These are phyloP conservation scores for Dimargaris cristalligena DNA, from an alignment of 192 early-diverging fungal species.

Conservation along the genomic window DNA sequence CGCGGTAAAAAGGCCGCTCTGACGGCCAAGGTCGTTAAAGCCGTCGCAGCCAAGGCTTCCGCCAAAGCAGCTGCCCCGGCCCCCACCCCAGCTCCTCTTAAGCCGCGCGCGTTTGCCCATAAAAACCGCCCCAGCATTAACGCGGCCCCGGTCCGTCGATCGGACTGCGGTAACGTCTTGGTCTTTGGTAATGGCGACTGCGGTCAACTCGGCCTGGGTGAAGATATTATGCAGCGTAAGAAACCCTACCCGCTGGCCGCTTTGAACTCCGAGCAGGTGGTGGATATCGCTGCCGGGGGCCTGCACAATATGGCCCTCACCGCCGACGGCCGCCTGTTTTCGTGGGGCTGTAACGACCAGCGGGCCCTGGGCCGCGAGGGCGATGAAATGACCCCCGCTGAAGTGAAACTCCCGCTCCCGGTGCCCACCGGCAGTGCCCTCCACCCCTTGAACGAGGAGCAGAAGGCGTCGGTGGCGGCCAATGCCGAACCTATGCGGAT, in stretches of 20 bases:
- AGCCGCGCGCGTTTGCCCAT: too few species aligned
- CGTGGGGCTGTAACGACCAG: slow-evolving; percentile 96
- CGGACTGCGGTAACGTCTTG: slow-evolving; percentile 42
- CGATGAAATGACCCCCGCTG: slow-evolving; percentile 48
- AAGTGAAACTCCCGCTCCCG: slow-evolving; percentile 38
- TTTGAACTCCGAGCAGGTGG: slow-evolving; percentile 55
- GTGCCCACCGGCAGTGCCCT: too few species aligned
- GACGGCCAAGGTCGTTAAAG: too few species aligned
- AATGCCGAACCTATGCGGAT: slow-evolving; percentile 59
- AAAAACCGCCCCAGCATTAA: too few species aligned
- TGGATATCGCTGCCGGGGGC: slow-evolving; percentile 68
- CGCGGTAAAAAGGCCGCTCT: too few species aligned
- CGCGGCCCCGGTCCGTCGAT: slow-evolving; percentile 10
- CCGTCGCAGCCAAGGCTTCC: too few species aligned
- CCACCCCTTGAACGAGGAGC: too few species aligned
- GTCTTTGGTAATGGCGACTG: slow-evolving; percentile 81
- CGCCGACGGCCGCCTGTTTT: slow-evolving; percentile 56
- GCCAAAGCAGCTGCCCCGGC: too few species aligned
- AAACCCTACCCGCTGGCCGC: slow-evolving; percentile 47
- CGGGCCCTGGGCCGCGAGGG: slow-evolving; percentile 53
- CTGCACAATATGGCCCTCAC: slow-evolving; percentile 72
- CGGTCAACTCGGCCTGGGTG: slow-evolving; percentile 83
- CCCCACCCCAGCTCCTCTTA: too few species aligned
- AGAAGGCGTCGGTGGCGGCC: too few species aligned
- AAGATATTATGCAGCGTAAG: slow-evolving; percentile 61